phyloP scores from a whole-genome alignment of 257 asterid genomes.

The Ilex aquifolium region DNA sequence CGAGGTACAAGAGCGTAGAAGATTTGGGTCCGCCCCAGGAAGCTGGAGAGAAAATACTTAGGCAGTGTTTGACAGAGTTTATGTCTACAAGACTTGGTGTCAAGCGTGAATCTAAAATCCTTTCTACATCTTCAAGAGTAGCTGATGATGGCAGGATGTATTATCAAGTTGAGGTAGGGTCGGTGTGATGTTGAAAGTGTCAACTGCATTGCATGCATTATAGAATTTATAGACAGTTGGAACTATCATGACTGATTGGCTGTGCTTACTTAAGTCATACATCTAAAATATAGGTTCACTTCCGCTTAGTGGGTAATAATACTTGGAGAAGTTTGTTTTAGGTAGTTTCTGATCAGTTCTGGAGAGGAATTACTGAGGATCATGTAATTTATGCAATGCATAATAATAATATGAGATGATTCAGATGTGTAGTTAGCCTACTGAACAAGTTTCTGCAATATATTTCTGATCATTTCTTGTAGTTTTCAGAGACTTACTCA shows the following conservation, averaged over 20 bases:
- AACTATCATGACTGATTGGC: neutral
- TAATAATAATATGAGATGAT: no score
- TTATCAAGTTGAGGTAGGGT: conserved; percentile 72
- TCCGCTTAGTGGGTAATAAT: no score
- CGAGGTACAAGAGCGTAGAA: conserved; percentile 64
- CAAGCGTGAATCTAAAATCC: conserved; percentile 66
- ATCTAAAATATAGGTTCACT: no score
- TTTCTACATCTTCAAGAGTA: conserved; percentile 70
- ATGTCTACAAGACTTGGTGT: conserved; percentile 99
- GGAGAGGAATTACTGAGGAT: no score
- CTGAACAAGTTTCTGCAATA: no score
- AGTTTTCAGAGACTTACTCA: no score
- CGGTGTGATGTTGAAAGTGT: neutral
- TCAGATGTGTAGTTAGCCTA: no score
- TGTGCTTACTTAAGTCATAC: conserved; percentile 1
- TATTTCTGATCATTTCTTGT: no score
- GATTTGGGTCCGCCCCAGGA: conserved; percentile 90
- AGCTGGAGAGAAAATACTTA: conserved; percentile 67
- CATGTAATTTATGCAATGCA: no score
- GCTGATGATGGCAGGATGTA: conserved; percentile 85
- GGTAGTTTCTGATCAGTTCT: no score
- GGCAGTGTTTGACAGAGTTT: conserved; percentile 87
- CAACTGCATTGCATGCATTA: neutral
- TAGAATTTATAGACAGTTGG: no score
- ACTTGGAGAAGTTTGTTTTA: no score